Percentiles rank a stretch among this genome's conserved stretches.
Conservation (phyloP, 2,329 filamentous ascomycete species). For the Fusarium stilboides region DNA sequence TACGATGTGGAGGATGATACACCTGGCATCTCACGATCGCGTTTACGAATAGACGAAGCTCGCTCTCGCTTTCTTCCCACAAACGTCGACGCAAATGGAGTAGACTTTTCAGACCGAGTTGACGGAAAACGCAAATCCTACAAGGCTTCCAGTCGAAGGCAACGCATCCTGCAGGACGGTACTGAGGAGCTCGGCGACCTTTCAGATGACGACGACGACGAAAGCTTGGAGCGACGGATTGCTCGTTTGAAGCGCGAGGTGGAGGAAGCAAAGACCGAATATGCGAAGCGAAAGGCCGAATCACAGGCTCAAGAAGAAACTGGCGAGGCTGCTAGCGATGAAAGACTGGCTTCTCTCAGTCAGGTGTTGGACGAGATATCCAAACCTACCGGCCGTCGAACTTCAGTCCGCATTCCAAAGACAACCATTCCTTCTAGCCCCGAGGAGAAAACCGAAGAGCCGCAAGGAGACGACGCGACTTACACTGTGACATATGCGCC, state of each 20-base stretch:
- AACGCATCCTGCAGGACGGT: constrained; percentile 74
- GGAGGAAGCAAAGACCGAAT: constrained; percentile 78
- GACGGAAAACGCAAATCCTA: constrained; percentile 88
- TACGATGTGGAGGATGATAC: constrained; percentile 74
- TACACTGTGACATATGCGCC: constrained; percentile 77
- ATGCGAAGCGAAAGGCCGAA: constrained; percentile 68
- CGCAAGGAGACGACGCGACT: constrained; percentile 59
- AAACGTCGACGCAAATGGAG: constrained; percentile 81
- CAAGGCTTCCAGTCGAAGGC: constrained; percentile 78
- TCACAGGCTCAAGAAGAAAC: constrained; percentile 62
- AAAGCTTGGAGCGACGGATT: constrained; percentile 83
- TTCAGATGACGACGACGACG: constrained; percentile 80
- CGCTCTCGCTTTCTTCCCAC: constrained; percentile 84
- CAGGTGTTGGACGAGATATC: constrained; percentile 78
- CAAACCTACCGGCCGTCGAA: constrained; percentile 46
- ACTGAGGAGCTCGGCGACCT: constrained; percentile 80
- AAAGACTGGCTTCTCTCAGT: constrained; percentile 75
- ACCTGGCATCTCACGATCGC: constrained; percentile 80
- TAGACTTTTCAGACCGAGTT: constrained; percentile 92
- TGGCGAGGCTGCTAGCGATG: constrained; percentile 59
- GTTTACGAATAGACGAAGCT: constrained; percentile 83
- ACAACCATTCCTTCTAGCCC: constrained; percentile 18
- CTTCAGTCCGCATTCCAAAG: constrained; percentile 29
- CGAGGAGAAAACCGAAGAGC: constrained; percentile 41
- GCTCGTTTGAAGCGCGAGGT: constrained; percentile 87